Conservation (phyloP, 768 basidiomycete species). For the Trametes maxima region DNA sequence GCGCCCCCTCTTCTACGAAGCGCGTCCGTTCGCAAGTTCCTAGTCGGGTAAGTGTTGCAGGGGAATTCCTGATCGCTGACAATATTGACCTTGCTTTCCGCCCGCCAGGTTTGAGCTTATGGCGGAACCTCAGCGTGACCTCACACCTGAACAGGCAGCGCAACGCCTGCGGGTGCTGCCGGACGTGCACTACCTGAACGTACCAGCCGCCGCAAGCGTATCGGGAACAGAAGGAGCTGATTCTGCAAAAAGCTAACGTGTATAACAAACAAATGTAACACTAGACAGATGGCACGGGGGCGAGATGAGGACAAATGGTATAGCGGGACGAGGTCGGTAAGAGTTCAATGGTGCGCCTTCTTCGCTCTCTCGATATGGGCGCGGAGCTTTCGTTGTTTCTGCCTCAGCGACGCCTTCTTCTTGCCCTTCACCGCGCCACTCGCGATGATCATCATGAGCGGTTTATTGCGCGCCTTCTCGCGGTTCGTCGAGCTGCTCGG, state of each 20-base stretch:
- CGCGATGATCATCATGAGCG: slow-evolving; percentile 90
- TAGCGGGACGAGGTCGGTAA: neutral
- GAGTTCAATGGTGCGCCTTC: slow-evolving; percentile 37
- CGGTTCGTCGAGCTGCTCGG: slow-evolving; percentile 89
- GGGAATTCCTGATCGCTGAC: neutral
- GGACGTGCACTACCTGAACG: slow-evolving; percentile 62
- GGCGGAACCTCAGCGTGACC: slow-evolving; percentile 87
- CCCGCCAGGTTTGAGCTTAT: slow-evolving; percentile 78
- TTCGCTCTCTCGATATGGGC: slow-evolving; percentile 76
- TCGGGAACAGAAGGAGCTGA: slow-evolving; percentile 6
- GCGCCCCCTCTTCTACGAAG: slow-evolving; percentile 82
- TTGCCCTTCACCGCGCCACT: slow-evolving; percentile 78
- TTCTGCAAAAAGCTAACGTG: slow-evolving; percentile 4
- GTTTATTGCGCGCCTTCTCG: slow-evolving; percentile 93
- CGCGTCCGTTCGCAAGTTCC: slow-evolving; percentile 82
- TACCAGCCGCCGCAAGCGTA: slow-evolving; percentile 1
- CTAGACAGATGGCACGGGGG: neutral
- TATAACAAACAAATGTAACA: neutral
- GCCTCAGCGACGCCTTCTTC: slow-evolving; percentile 78
- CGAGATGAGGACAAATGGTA: neutral
- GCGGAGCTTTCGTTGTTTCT: slow-evolving; percentile 79
- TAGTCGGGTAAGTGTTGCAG: slow-evolving; percentile 71
- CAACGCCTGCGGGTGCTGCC: slow-evolving; percentile 53
- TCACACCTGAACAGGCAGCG: slow-evolving; percentile 90
- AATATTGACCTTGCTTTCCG: slow-evolving; percentile 7